Percentiles rank a stretch among this genome's conserved stretches.
phyloP scores from a whole-genome alignment of 2,329 filamentous ascomycete genomes.

The Colletotrichum gigasporum region DNA sequence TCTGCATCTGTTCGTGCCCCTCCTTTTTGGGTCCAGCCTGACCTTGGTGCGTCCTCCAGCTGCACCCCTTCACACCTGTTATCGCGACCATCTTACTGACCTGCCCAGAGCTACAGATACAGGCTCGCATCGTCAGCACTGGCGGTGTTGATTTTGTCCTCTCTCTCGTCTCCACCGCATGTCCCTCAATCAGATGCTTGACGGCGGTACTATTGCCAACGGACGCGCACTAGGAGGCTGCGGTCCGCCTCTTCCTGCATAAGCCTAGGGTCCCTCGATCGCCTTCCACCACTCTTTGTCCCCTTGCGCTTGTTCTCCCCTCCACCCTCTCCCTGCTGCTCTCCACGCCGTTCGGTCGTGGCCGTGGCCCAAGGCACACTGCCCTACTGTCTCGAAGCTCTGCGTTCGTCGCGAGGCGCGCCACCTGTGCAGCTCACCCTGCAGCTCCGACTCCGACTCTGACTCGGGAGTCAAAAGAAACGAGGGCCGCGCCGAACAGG shows the following conservation, averaged over 20 bases:
- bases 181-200: conserved; percentile 21
- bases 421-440: not conserved
- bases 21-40: not conserved
- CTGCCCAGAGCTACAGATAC: not conserved
- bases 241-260: conserved; percentile 29
- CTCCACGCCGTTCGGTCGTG: not conserved
- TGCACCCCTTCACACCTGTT: not conserved
- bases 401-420: conserved; percentile 17
- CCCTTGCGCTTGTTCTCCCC: conserved; percentile 12
- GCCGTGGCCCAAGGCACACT: too few species aligned
- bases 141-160: too few species aligned
- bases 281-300: conserved; percentile 7
- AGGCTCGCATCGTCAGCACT: too few species aligned
- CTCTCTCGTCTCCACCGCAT: not conserved
- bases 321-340: not conserved
- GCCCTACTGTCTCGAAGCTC: conserved; percentile 1
- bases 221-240: conserved; percentile 18
- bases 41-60: not conserved
- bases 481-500: not conserved
- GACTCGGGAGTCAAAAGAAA: not conserved
- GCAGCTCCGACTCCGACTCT: conserved; percentile 1
- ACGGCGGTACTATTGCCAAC: conserved; percentile 5
- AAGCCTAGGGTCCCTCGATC: conserved; percentile 18
- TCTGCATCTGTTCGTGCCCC: not conserved
- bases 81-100: not conserved